These are phyloP conservation scores for Sarocladium oryzae DNA, from an alignment of 2,329 filamentous ascomycete genomes.

Conservation along the genomic window DNA sequence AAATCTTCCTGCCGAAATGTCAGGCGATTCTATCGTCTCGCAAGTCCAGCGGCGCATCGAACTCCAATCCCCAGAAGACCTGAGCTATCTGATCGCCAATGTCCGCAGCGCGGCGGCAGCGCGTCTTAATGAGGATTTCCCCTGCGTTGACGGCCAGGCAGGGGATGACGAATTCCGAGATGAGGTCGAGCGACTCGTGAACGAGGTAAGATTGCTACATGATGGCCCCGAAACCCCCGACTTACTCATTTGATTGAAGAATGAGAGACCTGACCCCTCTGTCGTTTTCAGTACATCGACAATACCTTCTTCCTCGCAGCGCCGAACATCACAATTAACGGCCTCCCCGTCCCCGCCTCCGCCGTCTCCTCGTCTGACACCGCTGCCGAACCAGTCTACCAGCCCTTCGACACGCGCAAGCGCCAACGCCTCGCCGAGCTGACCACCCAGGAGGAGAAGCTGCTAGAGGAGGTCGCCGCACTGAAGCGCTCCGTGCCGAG, in stretches of 20 bases:
- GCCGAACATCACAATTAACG: slow-evolving; percentile 58
- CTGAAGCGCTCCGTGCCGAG: slow-evolving; percentile 49
- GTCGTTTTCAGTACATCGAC: slow-evolving; percentile 47
- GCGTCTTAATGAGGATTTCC: slow-evolving; percentile 62
- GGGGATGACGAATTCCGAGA: slow-evolving; percentile 51
- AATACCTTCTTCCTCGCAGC: slow-evolving; percentile 52
- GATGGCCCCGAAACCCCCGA: neutral
- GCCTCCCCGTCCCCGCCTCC: slow-evolving; percentile 42
- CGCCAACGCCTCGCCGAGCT: slow-evolving; percentile 54
- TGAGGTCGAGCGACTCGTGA: slow-evolving; percentile 53
- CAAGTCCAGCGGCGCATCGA: slow-evolving; percentile 66
- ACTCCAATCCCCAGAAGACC: slow-evolving; percentile 68
- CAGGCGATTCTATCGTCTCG: slow-evolving; percentile 26
- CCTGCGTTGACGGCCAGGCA: slow-evolving; percentile 46
- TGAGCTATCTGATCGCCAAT: slow-evolving; percentile 63
- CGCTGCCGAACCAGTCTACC: slow-evolving; percentile 35
- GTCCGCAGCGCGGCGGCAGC: slow-evolving; percentile 61
- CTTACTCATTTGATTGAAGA: too few species aligned
- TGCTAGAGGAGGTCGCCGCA: slow-evolving; percentile 56
- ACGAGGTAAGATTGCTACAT: slow-evolving; percentile 40
- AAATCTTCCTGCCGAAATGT: slow-evolving; percentile 19
- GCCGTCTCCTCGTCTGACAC: slow-evolving; percentile 19
- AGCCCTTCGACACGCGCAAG: slow-evolving; percentile 54
- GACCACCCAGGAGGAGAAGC: slow-evolving; percentile 55
- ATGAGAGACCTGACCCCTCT: neutral